These are phyloP conservation scores for Odontarrhena argentea DNA, from an alignment of 345 rosid genomes.

Conservation along the genomic window DNA sequence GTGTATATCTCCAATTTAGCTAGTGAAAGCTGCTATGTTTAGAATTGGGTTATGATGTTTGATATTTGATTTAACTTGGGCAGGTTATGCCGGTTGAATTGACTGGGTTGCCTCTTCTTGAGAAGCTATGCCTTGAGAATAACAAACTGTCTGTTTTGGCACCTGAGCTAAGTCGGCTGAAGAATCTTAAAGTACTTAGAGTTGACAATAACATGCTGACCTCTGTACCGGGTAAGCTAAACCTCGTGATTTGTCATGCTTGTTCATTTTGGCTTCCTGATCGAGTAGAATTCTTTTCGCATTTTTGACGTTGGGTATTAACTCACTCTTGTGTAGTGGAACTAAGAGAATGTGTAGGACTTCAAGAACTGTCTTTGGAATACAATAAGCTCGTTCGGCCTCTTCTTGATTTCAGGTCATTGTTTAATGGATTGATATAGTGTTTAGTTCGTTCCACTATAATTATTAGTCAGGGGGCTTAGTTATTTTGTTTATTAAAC, in stretches of 20 bases:
- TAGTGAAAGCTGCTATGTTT: neutral
- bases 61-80: conserved; percentile 9
- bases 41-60: conserved; percentile 2
- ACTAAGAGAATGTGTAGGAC: conserved; percentile 76
- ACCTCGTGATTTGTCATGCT: neutral
- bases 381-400: conserved; percentile 95
- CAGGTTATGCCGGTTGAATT: conserved; percentile 87
- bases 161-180: conserved; percentile 84
- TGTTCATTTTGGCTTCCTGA: neutral
- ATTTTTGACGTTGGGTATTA: conserved; percentile 33
- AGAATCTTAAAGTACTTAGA: conserved; percentile 68
- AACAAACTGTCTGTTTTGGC: conserved; percentile 80
- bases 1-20: too few species aligned
- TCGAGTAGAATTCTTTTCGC: neutral
- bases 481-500: conserved; percentile 40
- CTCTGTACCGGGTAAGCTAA: conserved; percentile 86
- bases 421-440: conserved; percentile 28
- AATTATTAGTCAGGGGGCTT: too few species aligned
- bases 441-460: conserved; percentile 6
- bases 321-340: conserved; percentile 63
- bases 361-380: conserved; percentile 88
- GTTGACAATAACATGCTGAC: conserved; percentile 77
- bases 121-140: conserved; percentile 85
- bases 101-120: conserved; percentile 75
- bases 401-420: conserved; percentile 98